Evolutionary conservation across 257 asterid species (phyloP), one percentile per base, ranked within the genome.

Genomic region (Scutellaria baicalensis): DNA sequence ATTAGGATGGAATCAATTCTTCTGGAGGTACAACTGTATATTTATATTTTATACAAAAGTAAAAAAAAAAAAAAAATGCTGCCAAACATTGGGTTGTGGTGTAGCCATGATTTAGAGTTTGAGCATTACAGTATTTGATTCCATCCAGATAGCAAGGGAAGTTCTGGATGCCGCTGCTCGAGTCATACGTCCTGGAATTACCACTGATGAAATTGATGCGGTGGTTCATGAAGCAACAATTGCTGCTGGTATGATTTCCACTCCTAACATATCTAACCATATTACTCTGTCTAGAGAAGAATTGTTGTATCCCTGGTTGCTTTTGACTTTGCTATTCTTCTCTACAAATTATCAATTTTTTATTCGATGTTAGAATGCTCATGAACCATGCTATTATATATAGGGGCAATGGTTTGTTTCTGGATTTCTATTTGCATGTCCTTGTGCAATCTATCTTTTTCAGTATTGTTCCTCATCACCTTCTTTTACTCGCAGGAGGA

Each of bases 91-190:
- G 16, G 38, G 14, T 36, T 51, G 13, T 51, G 18, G 12, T 12
- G n/a, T 10, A 9, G n/a, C 13, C 71, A 50, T 67, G 31, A 35
- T 27, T 69, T 60, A 11, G 44, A 39, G 69, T 51, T 54, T 62
- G 68, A 55, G 27, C 47, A 12, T 23, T 40, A 27, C 33, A 16
- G 27, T 35, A 44, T 64, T 55, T 70, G 9, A 54, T 43, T 81
- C 66, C 92, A 94, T 81, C 66, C 93, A 94, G 99, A 88, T 94
- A 57, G 92, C 80, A 66, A 89, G 99, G 78, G 97, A 94, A 79
- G 97, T 91, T 78, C 68, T 94, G 80, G 99, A 94, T 80, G 95
- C 97, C 56, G 99, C 99, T 75, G 99, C 97, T 77, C 89, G 93
- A 75, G 79, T 89, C 56, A 73, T 94, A 77, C 83, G 88, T 71